Percentiles rank a stretch among this genome's conserved stretches.
Conservation (phyloP, 1,284 basidiomycete genomes). For the Psilocybe mexicana region DNA sequence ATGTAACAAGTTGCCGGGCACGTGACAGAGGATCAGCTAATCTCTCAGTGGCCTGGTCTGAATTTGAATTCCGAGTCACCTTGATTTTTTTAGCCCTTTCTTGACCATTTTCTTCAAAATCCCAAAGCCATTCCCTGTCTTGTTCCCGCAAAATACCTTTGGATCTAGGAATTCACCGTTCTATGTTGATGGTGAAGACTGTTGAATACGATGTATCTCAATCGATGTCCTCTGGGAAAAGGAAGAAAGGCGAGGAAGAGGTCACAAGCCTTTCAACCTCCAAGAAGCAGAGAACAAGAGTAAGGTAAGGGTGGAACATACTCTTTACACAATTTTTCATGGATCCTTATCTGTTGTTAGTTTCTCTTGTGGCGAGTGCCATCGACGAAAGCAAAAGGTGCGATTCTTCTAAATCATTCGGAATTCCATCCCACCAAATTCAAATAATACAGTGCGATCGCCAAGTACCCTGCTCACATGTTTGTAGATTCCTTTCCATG, state of each 20-base stretch:
- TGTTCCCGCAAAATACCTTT: neutral
- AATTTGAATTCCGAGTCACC: constrained; percentile 10
- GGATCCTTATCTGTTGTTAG: constrained; percentile 36
- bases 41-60: neutral
- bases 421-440: constrained; percentile 21
- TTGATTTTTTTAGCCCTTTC: constrained; percentile 2
- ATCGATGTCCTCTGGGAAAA: constrained; percentile 40
- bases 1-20: neutral
- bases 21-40: neutral
- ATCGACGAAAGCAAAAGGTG: constrained; percentile 82
- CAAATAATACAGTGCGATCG: constrained; percentile 64
- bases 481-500: constrained; percentile 35
- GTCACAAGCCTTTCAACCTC: constrained; percentile 40
- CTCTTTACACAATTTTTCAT: neutral
- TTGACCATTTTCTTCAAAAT: neutral
- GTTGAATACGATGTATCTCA: constrained; percentile 28
- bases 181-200: constrained; percentile 37
- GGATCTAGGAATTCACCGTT: neutral
- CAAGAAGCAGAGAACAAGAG: constrained; percentile 75
- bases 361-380: constrained; percentile 85
- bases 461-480: constrained; percentile 80
- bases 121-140: neutral
- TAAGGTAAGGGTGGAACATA: constrained; percentile 52
- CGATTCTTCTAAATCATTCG: neutral
- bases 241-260: constrained; percentile 68